phyloP scores from a whole-genome alignment of 1,284 basidiomycete species.

The Neolentinus lepideus region DNA sequence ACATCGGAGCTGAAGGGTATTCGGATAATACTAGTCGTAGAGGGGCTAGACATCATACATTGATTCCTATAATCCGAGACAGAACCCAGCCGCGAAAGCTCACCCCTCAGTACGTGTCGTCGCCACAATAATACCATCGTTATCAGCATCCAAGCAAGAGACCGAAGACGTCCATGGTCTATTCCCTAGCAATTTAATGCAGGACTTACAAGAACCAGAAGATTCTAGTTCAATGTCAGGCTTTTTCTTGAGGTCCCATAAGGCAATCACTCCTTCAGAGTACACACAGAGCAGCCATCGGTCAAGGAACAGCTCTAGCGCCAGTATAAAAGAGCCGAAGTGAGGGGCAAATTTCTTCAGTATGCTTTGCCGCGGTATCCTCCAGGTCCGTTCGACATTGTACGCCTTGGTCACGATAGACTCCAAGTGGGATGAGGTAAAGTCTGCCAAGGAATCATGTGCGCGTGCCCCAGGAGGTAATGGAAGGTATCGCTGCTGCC shows the following conservation, averaged over 20 bases:
- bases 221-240: background rate
- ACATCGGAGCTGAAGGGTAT: background rate
- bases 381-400: conserved; percentile 3
- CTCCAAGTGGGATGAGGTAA: conserved; percentile 2
- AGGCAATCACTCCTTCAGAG: conserved; percentile 25
- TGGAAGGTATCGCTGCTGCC: conserved; percentile 6
- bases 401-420: conserved; percentile 4
- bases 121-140: conserved; percentile 11
- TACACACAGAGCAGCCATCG: conserved; percentile 33
- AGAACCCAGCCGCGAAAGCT: background rate
- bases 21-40: conserved; percentile 1
- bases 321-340: conserved; percentile 17
- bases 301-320: conserved; percentile 29
- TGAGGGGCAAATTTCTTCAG: conserved; percentile 3
- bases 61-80: background rate
- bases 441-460: background rate
- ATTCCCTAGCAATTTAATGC: conserved; percentile 11
- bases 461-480: conserved; percentile 5
- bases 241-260: conserved; percentile 24
- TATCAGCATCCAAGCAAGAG: conserved; percentile 17
- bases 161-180: conserved; percentile 21
- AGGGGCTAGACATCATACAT: background rate
- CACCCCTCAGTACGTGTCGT: conserved; percentile 7
- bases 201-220: background rate
- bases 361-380: background rate